These are phyloP conservation scores for Cercis canadensis DNA, from an alignment of 306 rosid genomes.

Conservation along the genomic window DNA sequence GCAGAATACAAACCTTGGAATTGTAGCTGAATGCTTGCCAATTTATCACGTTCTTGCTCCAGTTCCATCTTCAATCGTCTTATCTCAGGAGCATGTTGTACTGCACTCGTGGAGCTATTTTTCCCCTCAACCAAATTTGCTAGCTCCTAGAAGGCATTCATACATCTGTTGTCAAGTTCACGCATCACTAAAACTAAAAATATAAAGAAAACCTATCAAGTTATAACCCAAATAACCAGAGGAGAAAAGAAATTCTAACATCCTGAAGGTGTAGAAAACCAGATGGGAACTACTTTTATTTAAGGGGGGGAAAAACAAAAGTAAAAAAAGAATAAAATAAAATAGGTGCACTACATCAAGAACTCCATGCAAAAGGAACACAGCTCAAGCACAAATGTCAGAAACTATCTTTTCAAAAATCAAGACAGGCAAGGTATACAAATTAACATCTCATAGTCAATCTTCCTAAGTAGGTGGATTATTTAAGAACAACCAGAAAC, in stretches of 20 bases:
- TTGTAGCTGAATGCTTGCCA: constrained; percentile 54
- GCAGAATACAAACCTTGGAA: constrained; percentile 58
- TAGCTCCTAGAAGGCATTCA: constrained; percentile 99
- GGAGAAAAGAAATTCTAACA: background rate
- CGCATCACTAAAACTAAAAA: constrained; percentile 68
- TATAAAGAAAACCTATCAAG: constrained; percentile 20
- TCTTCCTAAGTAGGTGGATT: constrained; percentile 22
- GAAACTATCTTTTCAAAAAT: constrained; percentile 15
- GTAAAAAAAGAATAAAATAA: background rate
- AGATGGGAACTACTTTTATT: too few relatives aligned
- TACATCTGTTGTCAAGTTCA: constrained; percentile 96
- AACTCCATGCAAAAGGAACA: constrained; percentile 12
- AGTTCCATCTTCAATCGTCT: constrained; percentile 66
- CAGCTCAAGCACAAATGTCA: background rate
- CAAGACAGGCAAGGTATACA: constrained; percentile 1
- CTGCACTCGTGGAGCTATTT: constrained; percentile 49
- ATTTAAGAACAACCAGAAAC: constrained; percentile 36
- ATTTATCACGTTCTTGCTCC: constrained; percentile 62
- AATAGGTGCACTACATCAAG: constrained; percentile 12
- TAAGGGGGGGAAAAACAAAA: too few relatives aligned
- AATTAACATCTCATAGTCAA: constrained; percentile 25
- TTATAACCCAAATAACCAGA: too few relatives aligned
- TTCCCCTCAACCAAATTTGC: constrained; percentile 73
- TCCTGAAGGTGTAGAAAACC: background rate
- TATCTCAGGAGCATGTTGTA: constrained; percentile 56